These are phyloP conservation scores for Takakia lepidozioides DNA, from an alignment of 225 moss, liverwort and hornwort species.

Conservation along the genomic window DNA sequence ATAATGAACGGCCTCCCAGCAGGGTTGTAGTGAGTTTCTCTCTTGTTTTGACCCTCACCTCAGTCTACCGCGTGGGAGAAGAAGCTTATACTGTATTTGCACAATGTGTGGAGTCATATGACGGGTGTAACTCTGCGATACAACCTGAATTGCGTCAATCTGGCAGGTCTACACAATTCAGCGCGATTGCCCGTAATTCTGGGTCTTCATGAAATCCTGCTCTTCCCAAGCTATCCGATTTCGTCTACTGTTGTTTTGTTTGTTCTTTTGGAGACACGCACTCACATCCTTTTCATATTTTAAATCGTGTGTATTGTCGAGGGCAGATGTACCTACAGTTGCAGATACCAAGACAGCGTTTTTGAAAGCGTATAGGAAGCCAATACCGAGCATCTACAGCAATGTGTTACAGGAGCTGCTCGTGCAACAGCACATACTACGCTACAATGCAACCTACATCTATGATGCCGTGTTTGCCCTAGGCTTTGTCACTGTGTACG, in stretches of 20 bases:
- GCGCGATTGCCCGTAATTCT: background rate
- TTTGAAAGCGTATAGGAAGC: constrained; percentile 60
- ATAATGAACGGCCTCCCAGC: no score
- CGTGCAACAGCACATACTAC: constrained; percentile 94
- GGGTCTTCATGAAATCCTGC: no score
- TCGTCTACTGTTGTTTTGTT: background rate
- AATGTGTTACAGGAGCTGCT: constrained; percentile 87
- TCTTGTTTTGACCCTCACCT: no score
- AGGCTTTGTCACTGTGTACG: constrained; percentile 86
- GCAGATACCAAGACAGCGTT: constrained; percentile 69
- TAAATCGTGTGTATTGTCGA: constrained; percentile 26
- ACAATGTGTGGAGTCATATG: no score
- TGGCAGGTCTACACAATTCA: no score
- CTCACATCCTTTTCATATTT: no score
- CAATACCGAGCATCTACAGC: constrained; percentile 95
- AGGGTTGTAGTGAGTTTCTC: no score
- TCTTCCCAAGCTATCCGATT: no score
- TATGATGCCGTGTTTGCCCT: constrained; percentile 82
- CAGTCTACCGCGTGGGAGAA: no score
- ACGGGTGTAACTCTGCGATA: no score
- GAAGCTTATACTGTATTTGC: no score
- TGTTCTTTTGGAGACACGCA: constrained; percentile 4
- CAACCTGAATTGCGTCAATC: no score
- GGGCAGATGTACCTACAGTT: constrained; percentile 77
- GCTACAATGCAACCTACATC: constrained; percentile 87